Evolutionary conservation across 2,329 filamentous ascomycete genomes (phyloP).

Genomic region (Fusarium compactum): DNA sequence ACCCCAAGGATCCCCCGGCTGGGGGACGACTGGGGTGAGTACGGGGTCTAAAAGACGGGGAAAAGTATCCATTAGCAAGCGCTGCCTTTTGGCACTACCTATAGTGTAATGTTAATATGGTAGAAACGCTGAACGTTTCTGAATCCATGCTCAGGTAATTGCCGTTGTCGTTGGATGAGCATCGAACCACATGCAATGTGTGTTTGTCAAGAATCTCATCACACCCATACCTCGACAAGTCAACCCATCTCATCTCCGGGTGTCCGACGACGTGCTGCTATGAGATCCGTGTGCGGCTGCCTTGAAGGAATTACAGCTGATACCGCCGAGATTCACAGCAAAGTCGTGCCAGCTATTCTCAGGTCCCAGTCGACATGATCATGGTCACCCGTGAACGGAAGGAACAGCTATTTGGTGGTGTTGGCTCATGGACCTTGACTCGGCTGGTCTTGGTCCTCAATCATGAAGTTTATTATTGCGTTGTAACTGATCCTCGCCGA

Average conservation of each 20-base stretch:
- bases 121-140: constrained; percentile 29
- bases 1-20: constrained; percentile 20
- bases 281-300: not conserved
- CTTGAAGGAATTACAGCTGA: constrained; percentile 4
- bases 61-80: constrained; percentile 14
- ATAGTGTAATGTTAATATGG: constrained; percentile 4
- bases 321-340: not conserved
- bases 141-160: not conserved
- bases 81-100: constrained; percentile 2
- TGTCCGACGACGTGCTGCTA: constrained; percentile 28
- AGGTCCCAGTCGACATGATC: constrained; percentile 21
- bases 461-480: constrained; percentile 47
- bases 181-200: constrained; percentile 9
- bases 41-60: constrained; percentile 25
- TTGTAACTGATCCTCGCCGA: constrained; percentile 21
- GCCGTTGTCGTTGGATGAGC: constrained; percentile 10
- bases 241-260: constrained; percentile 29
- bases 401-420: constrained; percentile 31
- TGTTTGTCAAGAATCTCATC: constrained; percentile 9
- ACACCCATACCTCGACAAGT: constrained; percentile 6
- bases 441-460: constrained; percentile 43
- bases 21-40: constrained; percentile 18
- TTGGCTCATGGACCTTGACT: constrained; percentile 45
- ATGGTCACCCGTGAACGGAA: constrained; percentile 26
- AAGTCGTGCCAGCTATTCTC: not conserved